A percentile compares a stretch with the other conserved stretches of the same genome.
Evolutionary conservation across 208 protist genomes (phyloP).

Genomic region (Trypanosoma avium): DNA sequence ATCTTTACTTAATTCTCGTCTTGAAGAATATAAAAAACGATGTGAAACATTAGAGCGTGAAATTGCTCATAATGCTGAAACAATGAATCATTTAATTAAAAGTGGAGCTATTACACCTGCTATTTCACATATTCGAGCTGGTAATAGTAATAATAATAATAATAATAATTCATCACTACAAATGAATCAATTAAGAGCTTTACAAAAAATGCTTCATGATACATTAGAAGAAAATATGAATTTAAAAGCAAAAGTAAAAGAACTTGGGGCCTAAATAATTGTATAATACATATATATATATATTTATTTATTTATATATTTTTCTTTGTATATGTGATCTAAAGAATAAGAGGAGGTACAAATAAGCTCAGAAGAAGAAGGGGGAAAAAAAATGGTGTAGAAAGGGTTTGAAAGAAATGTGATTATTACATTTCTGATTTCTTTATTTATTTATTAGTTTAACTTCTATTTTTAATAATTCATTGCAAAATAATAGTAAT

Average conservation of each 20-base stretch:
- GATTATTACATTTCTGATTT: no score
- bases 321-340: background rate
- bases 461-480: no score
- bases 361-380: no score
- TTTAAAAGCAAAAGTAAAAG: slow-evolving; percentile 43
- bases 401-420: no score
- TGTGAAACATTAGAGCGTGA: slow-evolving; percentile 35
- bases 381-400: no score
- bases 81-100: slow-evolving; percentile 27
- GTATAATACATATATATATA: background rate
- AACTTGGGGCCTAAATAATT: slow-evolving; percentile 14
- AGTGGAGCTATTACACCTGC: slow-evolving; percentile 22
- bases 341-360: no score
- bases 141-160: background rate
- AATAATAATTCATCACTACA: slow-evolving; percentile 5
- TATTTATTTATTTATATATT: slow-evolving; percentile 8
- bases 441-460: no score
- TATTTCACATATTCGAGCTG: slow-evolving; percentile 13
- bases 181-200: slow-evolving; percentile 37
- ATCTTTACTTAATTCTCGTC: slow-evolving; percentile 36
- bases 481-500: no score
- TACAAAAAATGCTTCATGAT: slow-evolving; percentile 68
- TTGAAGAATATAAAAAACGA: slow-evolving; percentile 47
- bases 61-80: slow-evolving; percentile 31
- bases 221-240: slow-evolving; percentile 59